Conservation (phyloP, 352 stramenopile genomes). For the Halophytophthora polymorphica region DNA sequence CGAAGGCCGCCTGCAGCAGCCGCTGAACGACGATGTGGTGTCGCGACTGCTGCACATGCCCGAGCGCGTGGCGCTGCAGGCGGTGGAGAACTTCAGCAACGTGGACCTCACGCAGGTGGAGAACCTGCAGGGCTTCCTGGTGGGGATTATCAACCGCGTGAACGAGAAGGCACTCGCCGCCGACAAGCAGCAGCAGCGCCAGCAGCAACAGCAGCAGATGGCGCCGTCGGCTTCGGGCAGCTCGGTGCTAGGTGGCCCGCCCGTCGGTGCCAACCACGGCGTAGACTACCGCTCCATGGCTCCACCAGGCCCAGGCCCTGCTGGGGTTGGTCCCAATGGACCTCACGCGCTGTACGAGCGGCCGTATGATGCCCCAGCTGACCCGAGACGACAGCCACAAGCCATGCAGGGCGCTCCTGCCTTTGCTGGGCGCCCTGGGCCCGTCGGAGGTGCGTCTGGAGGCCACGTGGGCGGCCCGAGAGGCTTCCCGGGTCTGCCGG, state of each 20-base stretch:
- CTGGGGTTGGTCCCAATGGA: conserved; percentile 1
- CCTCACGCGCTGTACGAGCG: conserved; percentile 28
- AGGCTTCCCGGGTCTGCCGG: conserved; percentile 36
- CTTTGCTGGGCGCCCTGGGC: conserved; percentile 7
- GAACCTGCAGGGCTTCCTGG: conserved; percentile 79
- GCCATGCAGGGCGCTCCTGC: conserved; percentile 15
- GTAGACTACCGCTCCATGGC: conserved; percentile 10
- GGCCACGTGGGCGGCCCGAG: conserved; percentile 11
- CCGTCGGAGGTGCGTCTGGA: background rate
- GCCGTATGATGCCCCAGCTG: conserved; percentile 24
- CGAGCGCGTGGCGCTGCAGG: conserved; percentile 55
- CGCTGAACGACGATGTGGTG: conserved; percentile 77
- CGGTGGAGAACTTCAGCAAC: conserved; percentile 78
- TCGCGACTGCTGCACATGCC: conserved; percentile 65
- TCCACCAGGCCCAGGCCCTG: background rate
- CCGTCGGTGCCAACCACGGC: conserved; percentile 19
- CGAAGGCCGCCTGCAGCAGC: conserved; percentile 49
- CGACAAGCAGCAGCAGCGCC: conserved; percentile 30
- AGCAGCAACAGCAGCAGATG: conserved; percentile 20
- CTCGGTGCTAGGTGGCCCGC: conserved; percentile 32
- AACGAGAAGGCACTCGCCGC: conserved; percentile 55
- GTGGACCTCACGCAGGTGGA: conserved; percentile 68
- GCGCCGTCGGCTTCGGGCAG: conserved; percentile 8
- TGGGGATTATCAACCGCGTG: conserved; percentile 83
- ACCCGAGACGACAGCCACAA: conserved; percentile 25